Base-by-base conservation (phyloP, 1,284 basidiomycete genomes). In the Puccinia hordei region DNA sequence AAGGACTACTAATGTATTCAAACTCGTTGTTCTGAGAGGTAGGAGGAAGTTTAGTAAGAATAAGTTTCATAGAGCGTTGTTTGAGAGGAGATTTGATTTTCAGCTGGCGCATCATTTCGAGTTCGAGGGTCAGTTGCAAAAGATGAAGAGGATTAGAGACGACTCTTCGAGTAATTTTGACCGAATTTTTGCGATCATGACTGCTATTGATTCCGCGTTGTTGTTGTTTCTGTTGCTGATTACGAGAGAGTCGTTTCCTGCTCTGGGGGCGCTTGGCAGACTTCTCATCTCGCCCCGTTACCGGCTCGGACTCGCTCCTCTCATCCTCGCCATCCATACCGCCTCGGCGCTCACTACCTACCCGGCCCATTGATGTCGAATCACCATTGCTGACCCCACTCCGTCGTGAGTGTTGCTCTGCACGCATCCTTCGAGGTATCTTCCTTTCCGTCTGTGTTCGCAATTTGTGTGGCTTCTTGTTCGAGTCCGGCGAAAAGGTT, bases 71-170 rank as follows among this genome's bases (percentile, higher is more conserved):
- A 6, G 53, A 55, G 53, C 53, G 35, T 41, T 63, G 61, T 63
- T 33, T 35, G 30, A 41, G 35, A 6, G 61, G 35, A 2, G 61
- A 63, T 19, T 78, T 81, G 69, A 83, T 83, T 81, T 83, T 83
- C 51, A 73, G 73, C 24, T 72, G 49, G 19, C 81, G 79, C 82
- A 83, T 83, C 83, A 83, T 83, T 44, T 81, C 80, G 10, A 83
- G 78, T 68, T 83, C 83, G 69, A 83, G 78, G 12, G 72, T 59
- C 51, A 83, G 82, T 81, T 82, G 82, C 17, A 83, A 61, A 22
- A 83, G 57, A 76, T 83, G 82, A 6, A 81, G 81, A n/a, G 79
- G 81, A 49, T 83, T 83, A 30, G 83, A 83, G 68, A 83, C 82
- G 68, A 81, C 77, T 53, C 82, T 41, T 1, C 46, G 17, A 19